Percentiles rank a stretch among this genome's conserved stretches.
Conservation (phyloP, 148 eudicot species). For the Rhododendron vialii region DNA sequence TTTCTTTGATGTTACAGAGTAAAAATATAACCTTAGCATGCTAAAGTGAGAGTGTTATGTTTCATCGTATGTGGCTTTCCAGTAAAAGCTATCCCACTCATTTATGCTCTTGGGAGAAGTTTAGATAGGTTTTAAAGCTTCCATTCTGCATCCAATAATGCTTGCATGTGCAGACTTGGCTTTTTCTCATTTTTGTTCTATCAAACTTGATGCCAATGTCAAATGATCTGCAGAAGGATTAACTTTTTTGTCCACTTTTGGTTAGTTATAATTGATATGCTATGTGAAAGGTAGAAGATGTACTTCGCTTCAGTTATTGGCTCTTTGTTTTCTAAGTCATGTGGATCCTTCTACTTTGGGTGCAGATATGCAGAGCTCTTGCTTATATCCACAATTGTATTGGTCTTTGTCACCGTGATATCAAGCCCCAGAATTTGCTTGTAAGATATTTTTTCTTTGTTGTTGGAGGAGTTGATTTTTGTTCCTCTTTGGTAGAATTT, state of each 20-base stretch:
- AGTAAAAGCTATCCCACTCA: neutral
- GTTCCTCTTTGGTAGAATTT: conserved; percentile 32
- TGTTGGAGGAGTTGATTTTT: neutral
- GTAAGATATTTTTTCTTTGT: conserved; percentile 26
- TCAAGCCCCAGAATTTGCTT: conserved; percentile 74
- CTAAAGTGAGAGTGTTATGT: neutral
- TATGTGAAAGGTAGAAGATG: neutral
- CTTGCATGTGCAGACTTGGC: neutral
- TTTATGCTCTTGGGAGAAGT: neutral
- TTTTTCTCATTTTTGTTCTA: neutral
- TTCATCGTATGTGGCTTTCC: neutral
- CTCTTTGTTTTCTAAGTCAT: neutral
- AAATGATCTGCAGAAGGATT: neutral
- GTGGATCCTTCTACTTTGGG: neutral
- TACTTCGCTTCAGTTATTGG: neutral
- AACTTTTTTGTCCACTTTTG: neutral
- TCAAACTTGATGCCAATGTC: neutral
- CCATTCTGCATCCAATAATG: neutral
- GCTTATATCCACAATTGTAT: conserved; percentile 57
- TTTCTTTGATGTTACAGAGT: neutral
- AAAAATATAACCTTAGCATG: neutral
- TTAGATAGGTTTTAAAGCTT: neutral
- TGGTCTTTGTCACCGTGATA: conserved; percentile 76
- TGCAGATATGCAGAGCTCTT: conserved; percentile 28
- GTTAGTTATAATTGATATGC: neutral